Evolutionary conservation across 352 stramenopile species (phyloP).

Genomic region (Stephanocyclus meneghinianus): DNA sequence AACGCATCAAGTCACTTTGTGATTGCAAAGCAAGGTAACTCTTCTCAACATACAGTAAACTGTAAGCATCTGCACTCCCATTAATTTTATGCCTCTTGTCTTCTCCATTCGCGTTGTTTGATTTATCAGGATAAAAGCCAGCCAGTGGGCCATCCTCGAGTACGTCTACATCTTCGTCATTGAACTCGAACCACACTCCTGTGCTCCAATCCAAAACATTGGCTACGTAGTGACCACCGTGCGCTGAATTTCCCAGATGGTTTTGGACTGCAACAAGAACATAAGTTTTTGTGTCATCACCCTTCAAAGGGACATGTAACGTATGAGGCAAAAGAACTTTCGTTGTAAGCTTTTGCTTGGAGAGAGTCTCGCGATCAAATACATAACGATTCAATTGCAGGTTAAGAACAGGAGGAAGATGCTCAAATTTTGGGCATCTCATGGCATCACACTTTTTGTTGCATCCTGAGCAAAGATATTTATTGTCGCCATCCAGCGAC

Average conservation of each 20-base stretch:
- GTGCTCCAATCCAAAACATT: slow-evolving; percentile 81
- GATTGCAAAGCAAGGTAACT: slow-evolving; percentile 61
- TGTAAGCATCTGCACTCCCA: slow-evolving; percentile 77
- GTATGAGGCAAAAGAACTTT: slow-evolving; percentile 67
- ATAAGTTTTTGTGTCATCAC: slow-evolving; percentile 36
- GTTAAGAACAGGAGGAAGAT: slow-evolving; percentile 77
- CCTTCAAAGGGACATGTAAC: slow-evolving; percentile 49
- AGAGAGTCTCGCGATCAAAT: slow-evolving; percentile 66
- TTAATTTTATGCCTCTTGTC: slow-evolving; percentile 30
- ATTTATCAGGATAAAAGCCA: slow-evolving; percentile 48
- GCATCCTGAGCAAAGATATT: slow-evolving; percentile 77
- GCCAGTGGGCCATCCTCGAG: slow-evolving; percentile 59
- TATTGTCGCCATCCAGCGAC: slow-evolving; percentile 73
- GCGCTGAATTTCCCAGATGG: slow-evolving; percentile 76
- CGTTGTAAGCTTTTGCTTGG: slow-evolving; percentile 78
- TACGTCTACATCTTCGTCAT: slow-evolving; percentile 75
- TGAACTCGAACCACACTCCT: slow-evolving; percentile 81
- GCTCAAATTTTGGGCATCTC: slow-evolving; percentile 48
- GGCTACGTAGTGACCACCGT: slow-evolving; percentile 79
- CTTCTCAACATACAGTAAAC: slow-evolving; percentile 82
- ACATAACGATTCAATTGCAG: slow-evolving; percentile 81
- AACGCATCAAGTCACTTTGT: slow-evolving; percentile 47
- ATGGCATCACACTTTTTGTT: slow-evolving; percentile 70
- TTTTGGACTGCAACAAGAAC: slow-evolving; percentile 78
- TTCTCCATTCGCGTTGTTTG: background rate